A percentile compares a stretch with the other conserved stretches of the same genome.
These are phyloP conservation scores for Pseudofabraea citricarpa DNA, from an alignment of 2,329 filamentous ascomycete genomes.

Conservation along the genomic window DNA sequence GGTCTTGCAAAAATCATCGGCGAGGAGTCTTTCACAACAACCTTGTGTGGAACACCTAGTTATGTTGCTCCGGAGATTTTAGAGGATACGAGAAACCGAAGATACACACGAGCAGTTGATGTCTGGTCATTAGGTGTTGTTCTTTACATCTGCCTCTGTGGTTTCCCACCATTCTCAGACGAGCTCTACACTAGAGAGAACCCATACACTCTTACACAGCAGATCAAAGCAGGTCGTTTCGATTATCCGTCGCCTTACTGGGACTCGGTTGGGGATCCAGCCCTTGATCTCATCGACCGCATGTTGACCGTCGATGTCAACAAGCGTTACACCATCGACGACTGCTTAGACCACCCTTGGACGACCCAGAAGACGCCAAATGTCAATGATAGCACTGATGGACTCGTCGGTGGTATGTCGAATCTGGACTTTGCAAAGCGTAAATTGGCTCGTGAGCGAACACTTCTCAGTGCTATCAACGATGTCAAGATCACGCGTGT, in stretches of 20 bases:
- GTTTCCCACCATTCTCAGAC: slow-evolving; percentile 95
- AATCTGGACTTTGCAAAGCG: slow-evolving; percentile 79
- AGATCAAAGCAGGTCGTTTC: slow-evolving; percentile 84
- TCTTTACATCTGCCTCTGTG: slow-evolving; percentile 93
- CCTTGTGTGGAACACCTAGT: slow-evolving; percentile 91
- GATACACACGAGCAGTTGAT: slow-evolving; percentile 93
- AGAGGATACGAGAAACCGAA: slow-evolving; percentile 72
- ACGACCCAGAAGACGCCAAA: slow-evolving; percentile 57
- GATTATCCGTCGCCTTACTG: slow-evolving; percentile 97
- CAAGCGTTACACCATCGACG: slow-evolving; percentile 79
- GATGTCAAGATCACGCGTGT: slow-evolving; percentile 60
- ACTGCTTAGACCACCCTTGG: slow-evolving; percentile 91
- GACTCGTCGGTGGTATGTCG: slow-evolving; percentile 80
- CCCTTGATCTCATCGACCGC: slow-evolving; percentile 84
- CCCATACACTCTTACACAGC: slow-evolving; percentile 80
- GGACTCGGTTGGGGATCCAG: slow-evolving; percentile 82
- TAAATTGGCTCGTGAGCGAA: slow-evolving; percentile 76
- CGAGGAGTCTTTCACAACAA: slow-evolving; percentile 96
- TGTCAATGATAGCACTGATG: slow-evolving; percentile 83
- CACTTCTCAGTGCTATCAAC: slow-evolving; percentile 77
- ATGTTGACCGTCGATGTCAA: slow-evolving; percentile 91
- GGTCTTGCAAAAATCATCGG: slow-evolving; percentile 97
- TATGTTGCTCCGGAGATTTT: slow-evolving; percentile 97
- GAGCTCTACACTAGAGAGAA: slow-evolving; percentile 79
- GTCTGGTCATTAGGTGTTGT: slow-evolving; percentile 98